Conservation (phyloP, 371 early-diverging fungal species). For the Thermomucor indicae-seudaticae region DNA sequence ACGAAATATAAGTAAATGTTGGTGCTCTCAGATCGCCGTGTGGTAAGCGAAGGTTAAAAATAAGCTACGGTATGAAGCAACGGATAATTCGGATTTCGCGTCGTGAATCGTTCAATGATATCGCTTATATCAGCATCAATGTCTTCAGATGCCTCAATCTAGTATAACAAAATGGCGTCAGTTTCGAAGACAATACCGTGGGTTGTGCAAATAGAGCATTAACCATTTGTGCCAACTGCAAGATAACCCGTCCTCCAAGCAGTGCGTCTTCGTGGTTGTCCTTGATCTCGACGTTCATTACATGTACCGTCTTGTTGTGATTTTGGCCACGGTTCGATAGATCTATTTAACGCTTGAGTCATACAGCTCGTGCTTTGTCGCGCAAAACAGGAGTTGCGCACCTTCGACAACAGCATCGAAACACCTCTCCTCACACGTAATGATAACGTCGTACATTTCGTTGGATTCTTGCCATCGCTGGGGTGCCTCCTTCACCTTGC, state of each 20-base stretch:
- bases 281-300: conserved; percentile 94
- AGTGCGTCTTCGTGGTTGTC: conserved; percentile 92
- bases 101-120: conserved; percentile 73
- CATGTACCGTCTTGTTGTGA: conserved; percentile 77
- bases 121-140: conserved; percentile 80
- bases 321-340: conserved; percentile 66
- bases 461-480: conserved; percentile 79
- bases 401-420: conserved; percentile 94
- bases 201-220: neutral
- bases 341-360: conserved; percentile 39
- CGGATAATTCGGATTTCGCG: conserved; percentile 49
- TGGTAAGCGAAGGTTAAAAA: too few species aligned
- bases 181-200: neutral
- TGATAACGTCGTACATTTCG: conserved; percentile 86
- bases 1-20: too few species aligned
- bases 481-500: conserved; percentile 86
- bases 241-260: conserved; percentile 80
- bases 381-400: conserved; percentile 13
- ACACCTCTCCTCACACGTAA: conserved; percentile 96
- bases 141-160: conserved; percentile 69
- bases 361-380: neutral
- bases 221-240: conserved; percentile 71
- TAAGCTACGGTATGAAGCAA: conserved; percentile 60
- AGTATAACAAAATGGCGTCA: conserved; percentile 1
- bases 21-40: too few species aligned